Evolutionary conservation across 2,329 filamentous ascomycete species (phyloP).

Genomic region (Fusarium sulawesiense): DNA sequence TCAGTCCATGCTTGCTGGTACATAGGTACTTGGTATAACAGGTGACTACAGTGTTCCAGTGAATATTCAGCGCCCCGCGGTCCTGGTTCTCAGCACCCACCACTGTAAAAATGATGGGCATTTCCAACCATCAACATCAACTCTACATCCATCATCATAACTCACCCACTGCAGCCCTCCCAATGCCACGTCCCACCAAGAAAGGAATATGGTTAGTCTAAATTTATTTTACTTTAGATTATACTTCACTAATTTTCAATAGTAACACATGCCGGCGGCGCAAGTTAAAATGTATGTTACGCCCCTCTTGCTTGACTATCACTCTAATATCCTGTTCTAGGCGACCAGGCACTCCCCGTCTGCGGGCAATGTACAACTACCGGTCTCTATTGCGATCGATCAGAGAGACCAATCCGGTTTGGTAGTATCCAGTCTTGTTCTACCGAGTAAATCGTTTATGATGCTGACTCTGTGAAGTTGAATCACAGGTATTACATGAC

Average conservation of each 20-base stretch:
- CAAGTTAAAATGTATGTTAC: conserved; percentile 51
- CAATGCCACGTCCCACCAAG: conserved; percentile 41
- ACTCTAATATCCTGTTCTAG: conserved; percentile 36
- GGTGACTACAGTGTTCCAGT: neutral
- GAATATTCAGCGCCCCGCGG: neutral
- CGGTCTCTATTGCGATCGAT: conserved; percentile 51
- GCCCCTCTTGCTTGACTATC: neutral
- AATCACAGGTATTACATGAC: conserved; percentile 16
- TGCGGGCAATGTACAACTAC: conserved; percentile 50
- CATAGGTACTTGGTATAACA: neutral
- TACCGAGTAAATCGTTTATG: neutral
- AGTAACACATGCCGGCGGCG: conserved; percentile 54
- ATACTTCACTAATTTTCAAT: neutral
- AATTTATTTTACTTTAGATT: no score
- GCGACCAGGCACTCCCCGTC: conserved; percentile 49
- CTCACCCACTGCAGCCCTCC: neutral
- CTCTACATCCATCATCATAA: neutral
- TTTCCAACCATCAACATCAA: neutral
- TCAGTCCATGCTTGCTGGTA: neutral
- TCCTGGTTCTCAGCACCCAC: no score
- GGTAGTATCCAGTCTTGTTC: neutral
- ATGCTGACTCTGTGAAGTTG: conserved; percentile 1
- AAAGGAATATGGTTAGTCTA: conserved; percentile 33
- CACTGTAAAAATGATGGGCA: neutral
- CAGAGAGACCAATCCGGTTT: conserved; percentile 36